phyloP scores from a whole-genome alignment of 2,329 filamentous ascomycete genomes.

The Daldinia sp. region DNA sequence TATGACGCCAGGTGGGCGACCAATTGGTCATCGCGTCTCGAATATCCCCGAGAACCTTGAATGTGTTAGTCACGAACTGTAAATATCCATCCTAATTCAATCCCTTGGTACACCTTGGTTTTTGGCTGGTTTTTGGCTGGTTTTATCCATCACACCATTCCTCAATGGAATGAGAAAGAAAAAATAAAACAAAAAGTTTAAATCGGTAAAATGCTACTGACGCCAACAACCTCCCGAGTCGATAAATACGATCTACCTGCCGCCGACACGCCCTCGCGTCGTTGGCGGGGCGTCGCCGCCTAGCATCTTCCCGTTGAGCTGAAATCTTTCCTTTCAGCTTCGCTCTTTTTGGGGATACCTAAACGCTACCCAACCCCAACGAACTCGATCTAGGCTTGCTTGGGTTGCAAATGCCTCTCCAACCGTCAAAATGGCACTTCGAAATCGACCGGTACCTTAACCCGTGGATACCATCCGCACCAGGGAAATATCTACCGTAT shows the following conservation, averaged over 20 bases:
- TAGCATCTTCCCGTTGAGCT: background rate
- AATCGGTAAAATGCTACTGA: conserved; percentile 9
- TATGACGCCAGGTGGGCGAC: conserved; percentile 30
- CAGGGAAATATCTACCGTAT: conserved; percentile 69
- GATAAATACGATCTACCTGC: conserved; percentile 21
- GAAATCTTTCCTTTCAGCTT: background rate
- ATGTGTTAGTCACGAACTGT: conserved; percentile 23
- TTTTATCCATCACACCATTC: conserved; percentile 23
- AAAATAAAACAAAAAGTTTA: too few relatives aligned
- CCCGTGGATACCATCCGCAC: conserved; percentile 71
- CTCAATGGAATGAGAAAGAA: conserved; percentile 19
- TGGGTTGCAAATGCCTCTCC: conserved; percentile 24
- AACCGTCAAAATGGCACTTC: conserved; percentile 60
- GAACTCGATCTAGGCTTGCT: background rate
- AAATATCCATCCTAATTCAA: conserved; percentile 6
- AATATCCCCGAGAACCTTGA: conserved; percentile 21
- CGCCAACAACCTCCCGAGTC: background rate
- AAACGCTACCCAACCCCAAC: conserved; percentile 4
- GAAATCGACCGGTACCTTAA: conserved; percentile 82
- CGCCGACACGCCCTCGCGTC: conserved; percentile 5
- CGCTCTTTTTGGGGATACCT: conserved; percentile 9
- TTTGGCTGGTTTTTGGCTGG: background rate
- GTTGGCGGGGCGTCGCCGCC: conserved; percentile 1
- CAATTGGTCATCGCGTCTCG: conserved; percentile 31
- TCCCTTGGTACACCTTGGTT: background rate